Conservation (phyloP, 106 monocot genomes). For the Vanilla planifolia region DNA sequence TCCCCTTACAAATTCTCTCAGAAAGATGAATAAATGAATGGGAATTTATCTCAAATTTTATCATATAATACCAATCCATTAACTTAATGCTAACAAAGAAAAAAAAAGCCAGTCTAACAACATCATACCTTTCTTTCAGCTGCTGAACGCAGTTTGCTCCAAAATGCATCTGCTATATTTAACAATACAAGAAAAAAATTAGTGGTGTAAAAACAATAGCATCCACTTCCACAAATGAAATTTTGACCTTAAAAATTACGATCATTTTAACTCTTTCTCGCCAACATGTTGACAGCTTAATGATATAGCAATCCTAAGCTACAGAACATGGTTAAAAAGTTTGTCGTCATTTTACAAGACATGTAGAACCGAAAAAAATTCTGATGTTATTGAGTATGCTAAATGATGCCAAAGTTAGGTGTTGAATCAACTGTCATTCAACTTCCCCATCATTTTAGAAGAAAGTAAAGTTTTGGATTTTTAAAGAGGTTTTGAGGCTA, state of each 20-base stretch:
- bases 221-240: not conserved
- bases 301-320: not conserved
- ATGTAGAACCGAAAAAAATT: not conserved
- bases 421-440: no score
- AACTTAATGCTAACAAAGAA: no score
- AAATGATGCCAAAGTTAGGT: not conserved
- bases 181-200: constrained; percentile 1
- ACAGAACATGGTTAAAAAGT: not conserved
- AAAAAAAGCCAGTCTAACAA: no score
- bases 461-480: no score
- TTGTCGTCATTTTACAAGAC: no score
- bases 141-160: constrained; percentile 2
- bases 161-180: constrained; percentile 2
- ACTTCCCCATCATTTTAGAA: not conserved
- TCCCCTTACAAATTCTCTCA: no score
- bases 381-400: not conserved
- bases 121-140: constrained; percentile 7
- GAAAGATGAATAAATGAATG: no score
- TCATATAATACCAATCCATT: no score
- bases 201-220: not conserved
- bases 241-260: not conserved
- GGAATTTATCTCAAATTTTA: no score
- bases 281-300: not conserved
- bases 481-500: no score
- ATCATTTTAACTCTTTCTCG: not conserved